Evolutionary conservation across 2,329 filamentous ascomycete genomes (phyloP), one percentile per base, ranked within the genome.

Genomic region (Amesomyces nigricolor): DNA sequence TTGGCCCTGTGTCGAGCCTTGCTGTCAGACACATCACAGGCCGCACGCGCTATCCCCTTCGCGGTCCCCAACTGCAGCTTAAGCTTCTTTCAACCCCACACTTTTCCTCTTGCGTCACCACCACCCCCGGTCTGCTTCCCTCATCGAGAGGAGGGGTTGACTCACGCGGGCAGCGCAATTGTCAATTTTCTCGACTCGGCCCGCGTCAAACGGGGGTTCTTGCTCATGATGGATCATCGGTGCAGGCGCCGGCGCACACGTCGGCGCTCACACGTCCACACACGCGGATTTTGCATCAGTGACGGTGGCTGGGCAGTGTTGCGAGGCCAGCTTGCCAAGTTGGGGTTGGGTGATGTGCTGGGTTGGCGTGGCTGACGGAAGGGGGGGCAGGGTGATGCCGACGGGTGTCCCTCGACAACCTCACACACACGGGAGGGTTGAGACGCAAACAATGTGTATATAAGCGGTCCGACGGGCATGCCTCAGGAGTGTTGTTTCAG

Each of bases 401-500:
- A 26, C 22, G 13, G 22, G 43, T 45, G 43, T 32, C 30, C 22
- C 26, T 44, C 43, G 22, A 16, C 5, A 49, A 6, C 30, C 19
- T 39, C 14, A 45, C 14, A 44, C 30, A 29, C 5, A 35, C 1
- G 22, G 22, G 22, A 26, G 1, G 22, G 22, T 26, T 26, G 5
- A 51, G 17, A 38, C 26, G 42, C n/a, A 14, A 9, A 47, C 16
- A 13, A 6, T 26, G 47, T 51, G 43, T 56, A 56, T 56, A 56
- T 56, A 56, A 55, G 26, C 48, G 17, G 35, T 4, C 22, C 43
- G 16, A 44, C 16, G 4, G 29, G 38, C 6, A 19, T 43, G 47
- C 47, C 53, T 51, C 43, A 51, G 47, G 46, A 4, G 11, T 11
- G 8, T 17, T 14, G 29, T 45, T 32, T 35, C 40, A 2, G 8